Percentiles rank a stretch among this genome's conserved stretches.
phyloP scores from a whole-genome alignment of 345 rosid species.

The Lagerstroemia speciosa region DNA sequence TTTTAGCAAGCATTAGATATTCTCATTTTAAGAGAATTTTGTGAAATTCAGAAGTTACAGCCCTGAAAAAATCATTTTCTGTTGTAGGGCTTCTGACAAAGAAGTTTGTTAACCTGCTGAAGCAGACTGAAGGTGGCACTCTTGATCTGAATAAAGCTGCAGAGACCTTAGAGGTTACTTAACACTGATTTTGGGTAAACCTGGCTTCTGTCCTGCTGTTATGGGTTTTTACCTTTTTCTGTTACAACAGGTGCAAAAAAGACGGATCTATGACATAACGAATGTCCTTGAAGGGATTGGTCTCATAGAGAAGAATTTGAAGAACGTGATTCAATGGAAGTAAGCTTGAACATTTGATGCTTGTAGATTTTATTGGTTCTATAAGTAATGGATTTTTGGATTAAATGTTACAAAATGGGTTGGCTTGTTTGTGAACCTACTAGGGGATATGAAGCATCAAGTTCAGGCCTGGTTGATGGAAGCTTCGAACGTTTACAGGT shows the following conservation, averaged over 20 bases:
- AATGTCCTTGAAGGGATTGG: conserved; percentile 99
- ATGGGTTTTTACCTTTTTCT: conserved; percentile 1
- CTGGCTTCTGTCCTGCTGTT: neutral
- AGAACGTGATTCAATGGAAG: conserved; percentile 98
- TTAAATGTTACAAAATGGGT: neutral
- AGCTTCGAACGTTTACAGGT: conserved; percentile 81
- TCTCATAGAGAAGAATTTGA: conserved; percentile 89
- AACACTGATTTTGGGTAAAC: neutral
- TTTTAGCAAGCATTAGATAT: neutral
- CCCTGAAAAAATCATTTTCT: neutral
- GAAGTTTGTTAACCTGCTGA: conserved; percentile 87
- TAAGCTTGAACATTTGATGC: conserved; percentile 16
- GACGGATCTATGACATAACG: conserved; percentile 95
- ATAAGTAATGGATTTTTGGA: neutral
- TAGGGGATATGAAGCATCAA: conserved; percentile 89
- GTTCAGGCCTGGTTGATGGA: conserved; percentile 65
- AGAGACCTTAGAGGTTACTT: conserved; percentile 73
- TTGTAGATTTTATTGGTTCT: neutral
- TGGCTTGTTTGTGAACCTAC: conserved; percentile 15
- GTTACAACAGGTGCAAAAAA: conserved; percentile 77
- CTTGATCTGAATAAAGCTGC: conserved; percentile 97
- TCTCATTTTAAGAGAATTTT: neutral
- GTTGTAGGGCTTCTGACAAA: conserved; percentile 82
- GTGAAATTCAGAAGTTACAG: neutral
- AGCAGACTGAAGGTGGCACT: conserved; percentile 90